A percentile compares a stretch with the other conserved stretches of the same genome.
phyloP scores from a whole-genome alignment of 306 rosid species.

The Luffa aegyptiaca region DNA sequence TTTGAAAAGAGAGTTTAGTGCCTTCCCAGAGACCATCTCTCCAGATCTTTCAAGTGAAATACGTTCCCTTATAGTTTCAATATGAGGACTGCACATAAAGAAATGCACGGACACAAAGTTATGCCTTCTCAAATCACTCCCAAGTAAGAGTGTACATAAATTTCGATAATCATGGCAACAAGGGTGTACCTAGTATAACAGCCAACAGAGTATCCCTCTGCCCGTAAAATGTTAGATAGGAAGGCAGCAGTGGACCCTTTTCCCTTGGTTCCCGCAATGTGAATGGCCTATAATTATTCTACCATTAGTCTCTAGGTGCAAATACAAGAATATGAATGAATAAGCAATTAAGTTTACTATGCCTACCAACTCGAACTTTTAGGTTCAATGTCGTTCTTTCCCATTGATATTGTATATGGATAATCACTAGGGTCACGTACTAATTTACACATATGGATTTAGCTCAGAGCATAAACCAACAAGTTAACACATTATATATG shows the following conservation, averaged over 20 bases:
- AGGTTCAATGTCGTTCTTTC: no score
- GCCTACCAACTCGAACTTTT: not conserved
- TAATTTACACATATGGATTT: no score
- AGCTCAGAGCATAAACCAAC: no score
- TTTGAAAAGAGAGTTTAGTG: constrained; percentile 45
- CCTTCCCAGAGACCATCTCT: constrained; percentile 47
- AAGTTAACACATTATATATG: no score
- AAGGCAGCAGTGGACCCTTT: constrained; percentile 64
- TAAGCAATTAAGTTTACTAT: not conserved
- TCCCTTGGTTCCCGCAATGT: constrained; percentile 46
- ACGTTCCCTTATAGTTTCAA: constrained; percentile 76
- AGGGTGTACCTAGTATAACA: constrained; percentile 68
- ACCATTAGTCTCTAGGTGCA: not conserved
- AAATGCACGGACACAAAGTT: not conserved
- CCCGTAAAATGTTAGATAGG: constrained; percentile 60
- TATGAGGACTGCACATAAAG: constrained; percentile 64
- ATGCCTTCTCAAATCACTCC: not conserved
- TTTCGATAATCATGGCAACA: not conserved
- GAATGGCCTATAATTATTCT: constrained; percentile 27
- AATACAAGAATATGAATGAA: not conserved
- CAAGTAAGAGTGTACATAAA: not conserved
- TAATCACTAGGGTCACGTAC: no score
- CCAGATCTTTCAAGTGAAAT: constrained; percentile 62
- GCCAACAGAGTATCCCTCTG: constrained; percentile 85
- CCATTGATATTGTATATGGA: no score